Conservation (phyloP, 1,139 yeast species). For the Pichia sp. region DNA sequence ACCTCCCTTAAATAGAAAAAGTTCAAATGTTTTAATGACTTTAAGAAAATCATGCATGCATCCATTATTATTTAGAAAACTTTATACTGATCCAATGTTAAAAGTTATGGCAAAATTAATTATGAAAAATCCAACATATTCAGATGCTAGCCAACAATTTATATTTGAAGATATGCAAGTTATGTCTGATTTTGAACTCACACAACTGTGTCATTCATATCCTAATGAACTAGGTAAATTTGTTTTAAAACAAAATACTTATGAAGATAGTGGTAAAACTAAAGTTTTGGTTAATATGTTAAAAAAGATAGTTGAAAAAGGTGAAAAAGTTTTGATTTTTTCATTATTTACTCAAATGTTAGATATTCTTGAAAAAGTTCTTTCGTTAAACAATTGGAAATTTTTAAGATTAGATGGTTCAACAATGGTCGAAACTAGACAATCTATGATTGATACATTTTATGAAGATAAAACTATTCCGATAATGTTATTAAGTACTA, state of each 20-base stretch:
- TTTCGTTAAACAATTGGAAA: slow-evolving; percentile 59
- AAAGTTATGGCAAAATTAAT: slow-evolving; percentile 68
- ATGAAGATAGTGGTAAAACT: slow-evolving; percentile 77
- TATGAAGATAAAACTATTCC: slow-evolving; percentile 80
- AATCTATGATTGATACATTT: slow-evolving; percentile 82
- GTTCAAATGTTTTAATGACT: slow-evolving; percentile 60
- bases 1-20: slow-evolving; percentile 23
- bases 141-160: slow-evolving; percentile 63
- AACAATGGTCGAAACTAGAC: slow-evolving; percentile 89
- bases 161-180: slow-evolving; percentile 91
- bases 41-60: slow-evolving; percentile 72
- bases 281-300: slow-evolving; percentile 51
- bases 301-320: slow-evolving; percentile 46
- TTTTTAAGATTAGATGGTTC: slow-evolving; percentile 89
- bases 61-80: slow-evolving; percentile 61
- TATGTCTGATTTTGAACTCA: slow-evolving; percentile 90
- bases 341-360: slow-evolving; percentile 90
- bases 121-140: slow-evolving; percentile 74
- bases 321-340: slow-evolving; percentile 75
- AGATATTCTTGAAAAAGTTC: slow-evolving; percentile 75
- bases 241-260: slow-evolving; percentile 50
- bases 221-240: slow-evolving; percentile 56
- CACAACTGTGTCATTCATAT: slow-evolving; percentile 65
- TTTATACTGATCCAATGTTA: slow-evolving; percentile 51
- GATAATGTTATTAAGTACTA: slow-evolving; percentile 81